Conservation (phyloP, 2,329 filamentous ascomycete species). For the Nemania abortiva region DNA sequence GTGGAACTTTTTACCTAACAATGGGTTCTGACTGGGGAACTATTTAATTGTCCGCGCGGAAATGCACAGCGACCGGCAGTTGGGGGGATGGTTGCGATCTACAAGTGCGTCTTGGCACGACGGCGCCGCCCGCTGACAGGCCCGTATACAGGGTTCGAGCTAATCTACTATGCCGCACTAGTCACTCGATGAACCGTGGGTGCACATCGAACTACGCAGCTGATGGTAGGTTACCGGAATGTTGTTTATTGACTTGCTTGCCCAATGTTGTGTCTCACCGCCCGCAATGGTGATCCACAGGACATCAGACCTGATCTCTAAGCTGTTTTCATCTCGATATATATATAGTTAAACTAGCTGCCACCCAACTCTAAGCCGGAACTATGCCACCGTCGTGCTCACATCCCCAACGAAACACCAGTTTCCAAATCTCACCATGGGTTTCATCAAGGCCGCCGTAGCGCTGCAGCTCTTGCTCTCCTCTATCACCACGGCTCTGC, state of each 20-base stretch:
- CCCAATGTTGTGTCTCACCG: conserved; percentile 9
- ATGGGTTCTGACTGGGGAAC: too few relatives aligned
- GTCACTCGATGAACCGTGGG: conserved; percentile 19
- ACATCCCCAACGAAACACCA: background rate
- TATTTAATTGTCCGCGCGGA: conserved; percentile 13
- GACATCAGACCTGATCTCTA: conserved; percentile 2
- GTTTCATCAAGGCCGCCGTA: conserved; percentile 32
- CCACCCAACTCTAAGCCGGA: background rate
- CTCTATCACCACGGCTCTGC: conserved; percentile 30
- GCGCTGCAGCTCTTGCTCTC: conserved; percentile 34
- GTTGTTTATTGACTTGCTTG: conserved; percentile 4
- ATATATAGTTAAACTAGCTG: conserved; percentile 5
- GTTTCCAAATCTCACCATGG: conserved; percentile 32
- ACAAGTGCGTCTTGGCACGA: conserved; percentile 27
- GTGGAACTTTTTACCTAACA: conserved; percentile 13
- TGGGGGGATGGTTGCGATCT: conserved; percentile 19
- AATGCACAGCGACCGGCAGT: conserved; percentile 21
- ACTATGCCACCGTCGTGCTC: background rate
- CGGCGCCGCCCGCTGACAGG: conserved; percentile 5
- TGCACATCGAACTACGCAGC: conserved; percentile 13
- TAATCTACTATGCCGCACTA: conserved; percentile 2
- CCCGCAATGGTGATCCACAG: conserved; percentile 22
- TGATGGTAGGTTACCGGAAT: conserved; percentile 20
- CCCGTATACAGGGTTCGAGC: background rate
- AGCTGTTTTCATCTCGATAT: background rate